Evolutionary conservation across 2,329 filamentous ascomycete genomes (phyloP).

Genomic region (Hymenoscyphus infarciens): DNA sequence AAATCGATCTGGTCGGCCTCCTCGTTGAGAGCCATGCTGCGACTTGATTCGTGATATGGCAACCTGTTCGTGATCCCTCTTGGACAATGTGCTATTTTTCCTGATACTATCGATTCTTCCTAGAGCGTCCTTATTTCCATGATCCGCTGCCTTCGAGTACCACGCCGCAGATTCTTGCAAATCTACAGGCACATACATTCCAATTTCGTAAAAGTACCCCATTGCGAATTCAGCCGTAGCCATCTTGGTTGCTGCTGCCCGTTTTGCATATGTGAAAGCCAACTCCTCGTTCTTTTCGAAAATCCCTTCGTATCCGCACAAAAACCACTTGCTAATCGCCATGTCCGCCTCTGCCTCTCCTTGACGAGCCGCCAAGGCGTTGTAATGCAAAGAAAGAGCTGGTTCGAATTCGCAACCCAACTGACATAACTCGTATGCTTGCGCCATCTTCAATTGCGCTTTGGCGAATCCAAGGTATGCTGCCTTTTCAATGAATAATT

Average conservation of each 20-base stretch:
- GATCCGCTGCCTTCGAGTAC: constrained; percentile 86
- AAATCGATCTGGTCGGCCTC: constrained; percentile 58
- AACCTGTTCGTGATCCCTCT: constrained; percentile 88
- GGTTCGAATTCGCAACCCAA: constrained; percentile 94
- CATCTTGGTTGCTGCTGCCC: constrained; percentile 77
- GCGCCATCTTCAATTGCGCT: constrained; percentile 95
- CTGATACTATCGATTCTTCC: constrained; percentile 79
- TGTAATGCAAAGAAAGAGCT: constrained; percentile 89
- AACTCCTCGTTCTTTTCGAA: constrained; percentile 96
- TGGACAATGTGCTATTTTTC: constrained; percentile 78
- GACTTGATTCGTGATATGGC: constrained; percentile 86
- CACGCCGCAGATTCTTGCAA: constrained; percentile 78
- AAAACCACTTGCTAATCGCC: constrained; percentile 96
- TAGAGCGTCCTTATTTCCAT: constrained; percentile 86
- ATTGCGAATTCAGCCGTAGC: constrained; percentile 93
- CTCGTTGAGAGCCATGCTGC: constrained; percentile 66
- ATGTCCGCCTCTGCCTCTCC: constrained; percentile 92
- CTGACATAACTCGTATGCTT: constrained; percentile 90
- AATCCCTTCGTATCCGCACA: constrained; percentile 88
- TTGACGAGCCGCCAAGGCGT: constrained; percentile 85
- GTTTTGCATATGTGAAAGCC: constrained; percentile 84
- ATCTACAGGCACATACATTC: constrained; percentile 84
- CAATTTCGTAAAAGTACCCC: constrained; percentile 96
- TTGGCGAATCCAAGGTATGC: constrained; percentile 95
- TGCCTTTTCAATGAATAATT: constrained; percentile 91